Base-by-base conservation (phyloP, 2,329 filamentous ascomycete species). In the Aspergillus niger region DNA sequence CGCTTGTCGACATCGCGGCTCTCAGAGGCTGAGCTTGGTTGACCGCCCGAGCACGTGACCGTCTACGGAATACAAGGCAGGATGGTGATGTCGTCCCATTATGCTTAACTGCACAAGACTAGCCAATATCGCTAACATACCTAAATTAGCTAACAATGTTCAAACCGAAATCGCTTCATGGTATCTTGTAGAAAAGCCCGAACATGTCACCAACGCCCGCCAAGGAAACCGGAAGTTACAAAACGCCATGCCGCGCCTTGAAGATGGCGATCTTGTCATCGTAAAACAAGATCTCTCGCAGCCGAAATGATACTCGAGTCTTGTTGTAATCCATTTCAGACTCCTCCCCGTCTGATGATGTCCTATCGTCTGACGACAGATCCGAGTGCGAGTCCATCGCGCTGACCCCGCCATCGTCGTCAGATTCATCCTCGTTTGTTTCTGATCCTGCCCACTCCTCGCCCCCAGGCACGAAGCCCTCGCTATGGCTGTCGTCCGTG, bases 221-320 rank as follows among this genome's bases (percentile, higher is more conserved):
- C 43, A 43, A 43, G 39, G n/a, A 20, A 3, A 20, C 17, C 41
- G 20, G 13, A 43, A 43, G 30, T 74, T 68, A 80, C 50, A 81
- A 69, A 64, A 74, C 70, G 53, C 84, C 87, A 75, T 91, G 88
- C 62, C 91, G 84, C 32, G 89, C 89, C 74, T 89, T 90, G 78
- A 94, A 94, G 60, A 94, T 88, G 28, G 89, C 87, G 56, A 92
- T 86, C 75, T 91, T 91, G 72, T 94, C 91, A 72, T 94, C 91
- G 69, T 92, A 93, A 75, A 92, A 94, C 63, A 93, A 76, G 64
- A 95, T 94, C 79, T 94, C 90, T 63, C 90, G 81, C 65, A 94
- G 78, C 57, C 86, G 83, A 61, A 93, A 81, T 67, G 83, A 78
- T 30, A 77, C 72, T 5, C 68, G 68, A 17, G 69, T 72, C 61